Evolutionary conservation across 345 rosid genomes (phyloP), one percentile per base, ranked within the genome.

Genomic region (Brassica juncea): DNA sequence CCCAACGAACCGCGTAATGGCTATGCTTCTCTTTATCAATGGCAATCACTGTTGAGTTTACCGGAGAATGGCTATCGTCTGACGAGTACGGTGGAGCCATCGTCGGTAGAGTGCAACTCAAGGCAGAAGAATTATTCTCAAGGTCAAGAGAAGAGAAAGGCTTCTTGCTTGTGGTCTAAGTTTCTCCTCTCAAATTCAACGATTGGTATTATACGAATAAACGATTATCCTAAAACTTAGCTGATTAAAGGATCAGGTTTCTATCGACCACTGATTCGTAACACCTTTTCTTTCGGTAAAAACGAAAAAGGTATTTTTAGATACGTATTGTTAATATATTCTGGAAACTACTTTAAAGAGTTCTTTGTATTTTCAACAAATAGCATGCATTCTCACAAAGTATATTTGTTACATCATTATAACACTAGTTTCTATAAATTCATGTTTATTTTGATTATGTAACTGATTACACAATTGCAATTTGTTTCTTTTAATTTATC

Each of bases 21-120:
- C 91, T 90, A 85, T 90, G 89, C 84, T 88, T 91, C 66, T 88
- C 90, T 74, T 80, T 91, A 77, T 86, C 92, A 8, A 91, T 70
- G 58, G 97, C 92, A 54, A 93, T 87, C 0, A 80, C 88, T 2
- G 90, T 89, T 7, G 88, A 77, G 74, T 86, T 85, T 4, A 76
- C 28, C 1, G 86, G 83, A 3, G 83, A 70, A 75, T 73, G 58
- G 11, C 31, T 37, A 25, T 85, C 85, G n/a, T 87, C 91, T 3
- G 73, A 32, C 3, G 75, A 61, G 44, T 62, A 68, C 5, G 52
- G 76, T 1, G 68, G 78, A 73, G 83, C 80, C 91, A 88, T 85
- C 16, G 3, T 76, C 6, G 74, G 34, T 25, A 31, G 44, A 35
- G 52, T 54, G 21, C 39, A 25, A 55, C 23, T 2, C 66, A 58